A percentile compares a stretch with the other conserved stretches of the same genome.
Evolutionary conservation across 2,329 filamentous ascomycete species (phyloP).

Genomic region (Lachnellula subtilissima): DNA sequence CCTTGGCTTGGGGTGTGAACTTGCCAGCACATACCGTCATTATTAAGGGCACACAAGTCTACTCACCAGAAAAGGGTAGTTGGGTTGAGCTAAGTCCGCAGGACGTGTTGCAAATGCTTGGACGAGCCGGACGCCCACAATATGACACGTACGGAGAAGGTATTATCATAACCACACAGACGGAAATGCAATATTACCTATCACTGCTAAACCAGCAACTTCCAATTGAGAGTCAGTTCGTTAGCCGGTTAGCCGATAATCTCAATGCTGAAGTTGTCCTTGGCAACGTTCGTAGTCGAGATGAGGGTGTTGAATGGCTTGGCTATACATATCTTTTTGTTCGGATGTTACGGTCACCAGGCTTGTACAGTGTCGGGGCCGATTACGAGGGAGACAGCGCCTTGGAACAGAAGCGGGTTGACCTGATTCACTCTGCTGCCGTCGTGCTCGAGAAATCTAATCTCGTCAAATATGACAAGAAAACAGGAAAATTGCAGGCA

Average conservation of each 20-base stretch:
- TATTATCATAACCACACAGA: conserved; percentile 95
- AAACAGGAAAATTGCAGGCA: conserved; percentile 78
- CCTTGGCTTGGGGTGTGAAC: conserved; percentile 99
- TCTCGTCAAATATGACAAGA: conserved; percentile 92
- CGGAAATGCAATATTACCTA: conserved; percentile 94
- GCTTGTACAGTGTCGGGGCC: conserved; percentile 88
- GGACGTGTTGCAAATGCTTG: conserved; percentile 97
- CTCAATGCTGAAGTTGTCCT: conserved; percentile 94
- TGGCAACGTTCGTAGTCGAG: conserved; percentile 83
- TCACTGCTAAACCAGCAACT: conserved; percentile 95
- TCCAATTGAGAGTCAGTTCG: conserved; percentile 94
- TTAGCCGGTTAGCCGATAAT: conserved; percentile 90
- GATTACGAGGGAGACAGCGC: conserved; percentile 92
- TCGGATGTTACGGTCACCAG: conserved; percentile 92
- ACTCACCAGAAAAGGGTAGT: conserved; percentile 96
- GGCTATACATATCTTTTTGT: conserved; percentile 98
- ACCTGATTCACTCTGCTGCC: conserved; percentile 91
- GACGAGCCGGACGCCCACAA: conserved; percentile 91
- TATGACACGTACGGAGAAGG: conserved; percentile 98
- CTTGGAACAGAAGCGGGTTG: conserved; percentile 94
- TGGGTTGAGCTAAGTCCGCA: conserved; percentile 98
- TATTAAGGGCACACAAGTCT: conserved; percentile 97
- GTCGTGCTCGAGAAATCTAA: conserved; percentile 80
- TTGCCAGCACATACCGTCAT: conserved; percentile 96
- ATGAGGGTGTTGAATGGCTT: conserved; percentile 98